These are phyloP conservation scores for Aspergillus aculeatus DNA, from an alignment of 2,329 filamentous ascomycete genomes.

Conservation along the genomic window DNA sequence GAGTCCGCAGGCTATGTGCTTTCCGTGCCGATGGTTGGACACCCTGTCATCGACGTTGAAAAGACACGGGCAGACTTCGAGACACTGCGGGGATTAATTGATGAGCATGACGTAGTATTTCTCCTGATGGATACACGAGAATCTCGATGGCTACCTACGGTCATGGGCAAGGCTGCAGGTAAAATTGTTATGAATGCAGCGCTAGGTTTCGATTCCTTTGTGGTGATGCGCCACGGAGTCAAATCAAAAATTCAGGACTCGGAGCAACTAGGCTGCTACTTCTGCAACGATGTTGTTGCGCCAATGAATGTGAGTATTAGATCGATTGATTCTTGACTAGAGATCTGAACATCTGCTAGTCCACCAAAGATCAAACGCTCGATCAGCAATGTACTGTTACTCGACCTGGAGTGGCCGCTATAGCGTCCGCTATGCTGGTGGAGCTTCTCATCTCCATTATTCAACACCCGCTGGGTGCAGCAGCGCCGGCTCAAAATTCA, in stretches of 20 bases:
- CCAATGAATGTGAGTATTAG: slow-evolving; percentile 74
- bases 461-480: slow-evolving; percentile 68
- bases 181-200: slow-evolving; percentile 98
- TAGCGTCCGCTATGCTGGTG: slow-evolving; percentile 86
- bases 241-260: slow-evolving; percentile 57
- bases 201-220: slow-evolving; percentile 92
- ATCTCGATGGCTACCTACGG: slow-evolving; percentile 89
- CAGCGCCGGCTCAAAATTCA: slow-evolving; percentile 40
- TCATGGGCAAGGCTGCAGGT: slow-evolving; percentile 88
- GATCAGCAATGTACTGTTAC: slow-evolving; percentile 99
- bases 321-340: slow-evolving; percentile 9
- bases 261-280: slow-evolving; percentile 85
- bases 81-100: slow-evolving; percentile 69
- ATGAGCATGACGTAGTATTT: slow-evolving; percentile 87
- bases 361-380: slow-evolving; percentile 88
- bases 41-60: slow-evolving; percentile 73
- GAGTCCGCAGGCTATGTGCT: slow-evolving; percentile 76
- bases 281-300: slow-evolving; percentile 96
- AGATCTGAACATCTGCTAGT: slow-evolving; percentile 53
- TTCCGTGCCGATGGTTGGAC: slow-evolving; percentile 92
- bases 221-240: slow-evolving; percentile 93
- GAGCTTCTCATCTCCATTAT: slow-evolving; percentile 84
- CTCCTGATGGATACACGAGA: slow-evolving; percentile 97
- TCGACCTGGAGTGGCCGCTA: slow-evolving; percentile 84
- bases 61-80: slow-evolving; percentile 73